Evolutionary conservation across 192 early-diverging fungal species (phyloP), one percentile per base, ranked within the genome.

Genomic region (Rhizophlyctis rosea): DNA sequence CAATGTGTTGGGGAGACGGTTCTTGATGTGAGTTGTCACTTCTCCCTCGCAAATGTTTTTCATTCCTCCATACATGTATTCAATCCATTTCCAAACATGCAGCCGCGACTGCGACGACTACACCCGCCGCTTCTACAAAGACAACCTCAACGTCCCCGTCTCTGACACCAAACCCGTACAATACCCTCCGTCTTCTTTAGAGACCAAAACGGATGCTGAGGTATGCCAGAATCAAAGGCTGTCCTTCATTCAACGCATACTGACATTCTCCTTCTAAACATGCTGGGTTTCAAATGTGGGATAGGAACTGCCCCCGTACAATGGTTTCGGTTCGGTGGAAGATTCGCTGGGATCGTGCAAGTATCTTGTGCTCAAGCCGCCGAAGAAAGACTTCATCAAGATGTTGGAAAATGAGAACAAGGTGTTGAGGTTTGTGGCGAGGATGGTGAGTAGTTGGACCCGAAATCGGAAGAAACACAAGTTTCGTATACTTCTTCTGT

Each of bases 91-190:
- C n/a, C 31, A 18, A 18, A 69, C n/a, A 11, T 33, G 9, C 36
- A 86, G 84, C 49, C 76, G 79, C 29, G 84, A 86, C 73, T 86
- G 84, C 65, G 84, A 86, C 57, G 79, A 81, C n/a, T 83, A 81
- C 65, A 86, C 84, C 13, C 71, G 74, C 56, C 56, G 55, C 1
- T 86, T 75, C 66, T 82, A 83, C 58, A 34, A 29, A 21, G 79
- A 76, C 7, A 65, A 78, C 32, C 49, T 72, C 39, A 24, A 61
- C 34, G 28, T 70, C 16, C 53, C 71, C 29, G 66, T 54, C 2
- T 16, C 65, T 50, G 68, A 70, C 23, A 30, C 53, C 59, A 4
- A n/a, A n/a, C n/a, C n/a, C n/a, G n/a, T n/a, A n/a, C n/a, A n/a
- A n/a, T n/a, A n/a, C n/a, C n/a, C n/a, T n/a, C n/a, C n/a, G n/a